These are phyloP conservation scores for Geotrichum bryndzae DNA, from an alignment of 1,139 yeast genomes.

Conservation along the genomic window DNA sequence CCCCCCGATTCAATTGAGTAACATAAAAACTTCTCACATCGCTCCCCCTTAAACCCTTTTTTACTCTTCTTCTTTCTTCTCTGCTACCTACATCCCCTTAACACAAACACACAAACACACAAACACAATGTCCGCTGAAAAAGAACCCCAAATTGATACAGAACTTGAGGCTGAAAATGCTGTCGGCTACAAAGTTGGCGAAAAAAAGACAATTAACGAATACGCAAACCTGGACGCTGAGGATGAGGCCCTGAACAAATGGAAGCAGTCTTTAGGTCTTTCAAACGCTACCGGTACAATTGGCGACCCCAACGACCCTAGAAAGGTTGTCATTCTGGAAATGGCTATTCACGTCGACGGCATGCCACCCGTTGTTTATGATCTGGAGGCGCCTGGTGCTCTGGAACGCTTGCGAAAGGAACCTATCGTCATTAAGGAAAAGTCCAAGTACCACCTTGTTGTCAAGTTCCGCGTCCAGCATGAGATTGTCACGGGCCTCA, in stretches of 20 bases:
- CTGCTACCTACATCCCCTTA: too few relatives aligned
- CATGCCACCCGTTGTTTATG: constrained; percentile 42
- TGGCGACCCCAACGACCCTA: constrained; percentile 57
- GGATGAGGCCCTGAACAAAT: constrained; percentile 83
- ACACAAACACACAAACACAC: not conserved
- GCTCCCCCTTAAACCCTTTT: not conserved
- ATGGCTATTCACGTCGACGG: constrained; percentile 67
- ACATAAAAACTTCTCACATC: too few relatives aligned
- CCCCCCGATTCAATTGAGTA: too few relatives aligned
- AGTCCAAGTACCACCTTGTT: constrained; percentile 63
- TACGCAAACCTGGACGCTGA: constrained; percentile 77
- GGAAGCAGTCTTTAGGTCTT: constrained; percentile 86
- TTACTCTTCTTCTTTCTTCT: not conserved
- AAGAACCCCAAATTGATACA: constrained; percentile 14
- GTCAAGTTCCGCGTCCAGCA: constrained; percentile 83
- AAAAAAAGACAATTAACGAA: constrained; percentile 80
- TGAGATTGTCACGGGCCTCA: constrained; percentile 84
- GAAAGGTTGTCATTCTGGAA: constrained; percentile 74
- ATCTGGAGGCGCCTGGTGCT: constrained; percentile 47
- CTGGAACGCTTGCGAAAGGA: constrained; percentile 43
- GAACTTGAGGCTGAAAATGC: constrained; percentile 18
- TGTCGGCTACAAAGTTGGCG: constrained; percentile 58
- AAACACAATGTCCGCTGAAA: constrained; percentile 7
- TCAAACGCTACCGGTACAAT: constrained; percentile 52
- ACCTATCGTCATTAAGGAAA: constrained; percentile 71